These are phyloP conservation scores for Phytophthora nicotianae DNA, from an alignment of 352 stramenopile genomes.

Conservation along the genomic window DNA sequence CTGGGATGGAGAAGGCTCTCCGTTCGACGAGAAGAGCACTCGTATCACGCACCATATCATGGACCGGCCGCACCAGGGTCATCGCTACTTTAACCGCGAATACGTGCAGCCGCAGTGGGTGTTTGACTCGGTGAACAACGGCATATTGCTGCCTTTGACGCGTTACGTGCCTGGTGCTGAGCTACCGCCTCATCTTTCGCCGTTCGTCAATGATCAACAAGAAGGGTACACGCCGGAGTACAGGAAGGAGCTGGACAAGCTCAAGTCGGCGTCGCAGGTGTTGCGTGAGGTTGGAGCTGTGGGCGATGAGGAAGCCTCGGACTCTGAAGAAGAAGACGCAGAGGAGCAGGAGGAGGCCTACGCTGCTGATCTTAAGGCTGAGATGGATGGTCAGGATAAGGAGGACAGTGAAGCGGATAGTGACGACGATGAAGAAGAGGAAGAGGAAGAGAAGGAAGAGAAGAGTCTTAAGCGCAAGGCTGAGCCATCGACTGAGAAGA, in stretches of 20 bases:
- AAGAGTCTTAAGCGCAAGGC: slow-evolving; percentile 58
- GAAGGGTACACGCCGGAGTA: slow-evolving; percentile 98
- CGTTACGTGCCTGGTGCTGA: slow-evolving; percentile 93
- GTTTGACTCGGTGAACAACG: slow-evolving; percentile 98
- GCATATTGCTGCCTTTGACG: slow-evolving; percentile 92
- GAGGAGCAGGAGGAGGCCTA: slow-evolving; percentile 80
- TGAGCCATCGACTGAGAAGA: slow-evolving; percentile 44
- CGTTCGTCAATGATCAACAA: slow-evolving; percentile 97
- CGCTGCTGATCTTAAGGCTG: slow-evolving; percentile 79
- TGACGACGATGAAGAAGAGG: slow-evolving; percentile 39
- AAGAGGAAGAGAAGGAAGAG: slow-evolving; percentile 40
- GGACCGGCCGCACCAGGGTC: slow-evolving; percentile 92
- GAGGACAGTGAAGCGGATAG: slow-evolving; percentile 47
- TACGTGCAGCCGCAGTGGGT: slow-evolving; percentile 99
- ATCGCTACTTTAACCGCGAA: slow-evolving; percentile 93
- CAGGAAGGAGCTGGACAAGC: slow-evolving; percentile 88
- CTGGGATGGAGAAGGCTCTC: slow-evolving; percentile 95
- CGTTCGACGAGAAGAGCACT: slow-evolving; percentile 89
- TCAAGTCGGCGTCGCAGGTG: slow-evolving; percentile 84
- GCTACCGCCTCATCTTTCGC: slow-evolving; percentile 92
- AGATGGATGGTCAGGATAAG: slow-evolving; percentile 55
- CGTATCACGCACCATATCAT: slow-evolving; percentile 98
- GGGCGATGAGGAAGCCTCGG: slow-evolving; percentile 36
- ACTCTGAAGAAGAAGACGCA: slow-evolving; percentile 54
- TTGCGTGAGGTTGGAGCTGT: slow-evolving; percentile 61